phyloP scores from a whole-genome alignment of 1,284 basidiomycete species.

The Pisolithus thermaeus region DNA sequence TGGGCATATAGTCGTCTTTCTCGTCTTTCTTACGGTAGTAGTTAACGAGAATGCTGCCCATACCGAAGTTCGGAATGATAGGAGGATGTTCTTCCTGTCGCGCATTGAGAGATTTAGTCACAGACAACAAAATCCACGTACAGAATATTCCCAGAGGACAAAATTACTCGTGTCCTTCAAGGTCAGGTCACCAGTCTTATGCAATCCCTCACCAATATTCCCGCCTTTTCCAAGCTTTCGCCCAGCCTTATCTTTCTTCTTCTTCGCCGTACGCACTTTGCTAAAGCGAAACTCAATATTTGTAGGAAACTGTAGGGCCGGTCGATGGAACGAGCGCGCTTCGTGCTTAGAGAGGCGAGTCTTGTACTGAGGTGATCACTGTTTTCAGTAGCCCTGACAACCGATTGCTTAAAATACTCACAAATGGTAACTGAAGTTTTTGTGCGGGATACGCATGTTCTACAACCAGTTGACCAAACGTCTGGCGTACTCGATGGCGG shows the following conservation, averaged over 20 bases:
- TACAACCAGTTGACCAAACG: conserved; percentile 93
- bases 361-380: conserved; percentile 64
- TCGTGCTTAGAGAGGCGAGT: conserved; percentile 92
- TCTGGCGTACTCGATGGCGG: conserved; percentile 91
- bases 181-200: conserved; percentile 75
- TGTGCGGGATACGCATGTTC: conserved; percentile 97
- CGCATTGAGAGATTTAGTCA: conserved; percentile 8
- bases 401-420: conserved; percentile 28
- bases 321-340: conserved; percentile 92
- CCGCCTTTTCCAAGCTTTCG: conserved; percentile 77
- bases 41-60: conserved; percentile 97
- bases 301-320: conserved; percentile 89
- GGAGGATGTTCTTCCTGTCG: conserved; percentile 92
- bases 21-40: conserved; percentile 97
- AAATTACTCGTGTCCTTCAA: conserved; percentile 88
- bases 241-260: conserved; percentile 90
- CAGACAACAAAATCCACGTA: conserved; percentile 32
- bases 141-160: conserved; percentile 90
- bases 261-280: conserved; percentile 88
- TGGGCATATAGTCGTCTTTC: conserved; percentile 91
- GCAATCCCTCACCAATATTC: conserved; percentile 74
- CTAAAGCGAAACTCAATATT: conserved; percentile 89
- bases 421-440: conserved; percentile 92
- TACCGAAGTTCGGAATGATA: conserved; percentile 92
- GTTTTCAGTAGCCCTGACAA: not conserved